phyloP scores from a whole-genome alignment of 352 stramenopile species.

The Globisporangium canariense region DNA sequence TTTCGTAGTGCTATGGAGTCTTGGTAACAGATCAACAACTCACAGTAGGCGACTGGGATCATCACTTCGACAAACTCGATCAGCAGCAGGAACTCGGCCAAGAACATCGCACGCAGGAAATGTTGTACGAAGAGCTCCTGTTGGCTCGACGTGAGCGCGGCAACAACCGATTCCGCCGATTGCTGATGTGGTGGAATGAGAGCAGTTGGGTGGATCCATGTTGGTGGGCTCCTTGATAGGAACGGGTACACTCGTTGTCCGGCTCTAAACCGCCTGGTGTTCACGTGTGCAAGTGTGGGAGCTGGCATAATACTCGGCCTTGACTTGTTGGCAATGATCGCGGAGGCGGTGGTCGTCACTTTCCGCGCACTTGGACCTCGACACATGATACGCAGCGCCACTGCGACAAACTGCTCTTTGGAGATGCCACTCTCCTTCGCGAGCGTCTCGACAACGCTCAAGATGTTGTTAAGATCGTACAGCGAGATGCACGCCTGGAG shows the following conservation, averaged over 20 bases:
- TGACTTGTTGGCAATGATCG: not conserved
- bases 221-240: too few relatives aligned
- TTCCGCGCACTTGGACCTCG: not conserved
- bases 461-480: slow-evolving; percentile 25
- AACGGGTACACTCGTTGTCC: too few relatives aligned
- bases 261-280: too few relatives aligned
- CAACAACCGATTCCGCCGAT: too few relatives aligned
- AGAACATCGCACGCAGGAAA: slow-evolving; percentile 8
- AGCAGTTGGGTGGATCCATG: not conserved
- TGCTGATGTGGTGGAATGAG: not conserved
- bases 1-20: not conserved
- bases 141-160: not conserved
- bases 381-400: not conserved
- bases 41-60: slow-evolving; percentile 18
- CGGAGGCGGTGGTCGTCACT: too few relatives aligned
- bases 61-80: slow-evolving; percentile 20
- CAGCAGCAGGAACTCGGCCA: slow-evolving; percentile 19
- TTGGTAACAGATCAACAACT: slow-evolving; percentile 8
- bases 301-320: too few relatives aligned
- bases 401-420: not conserved
- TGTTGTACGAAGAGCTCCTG: slow-evolving; percentile 7
- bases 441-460: not conserved
- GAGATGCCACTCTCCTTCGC: not conserved
- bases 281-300: too few relatives aligned
- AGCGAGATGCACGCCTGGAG: slow-evolving; percentile 32